These are phyloP conservation scores for Mucor racemosus DNA, from an alignment of 371 early-diverging fungal species.

Conservation along the genomic window DNA sequence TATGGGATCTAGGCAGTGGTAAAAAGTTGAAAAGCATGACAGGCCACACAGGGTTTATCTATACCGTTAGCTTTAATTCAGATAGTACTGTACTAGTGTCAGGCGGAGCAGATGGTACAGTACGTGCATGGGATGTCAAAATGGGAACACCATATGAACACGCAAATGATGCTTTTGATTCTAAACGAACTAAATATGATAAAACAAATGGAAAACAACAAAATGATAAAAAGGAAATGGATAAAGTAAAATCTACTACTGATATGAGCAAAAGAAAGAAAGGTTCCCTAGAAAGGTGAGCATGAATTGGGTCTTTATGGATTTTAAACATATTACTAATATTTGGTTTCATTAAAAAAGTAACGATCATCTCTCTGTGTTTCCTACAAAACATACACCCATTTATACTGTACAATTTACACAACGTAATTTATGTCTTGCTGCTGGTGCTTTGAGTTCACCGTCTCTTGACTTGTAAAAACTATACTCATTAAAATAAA, in stretches of 20 bases:
- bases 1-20: conserved; percentile 99
- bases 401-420: conserved; percentile 90
- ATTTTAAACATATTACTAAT: not conserved
- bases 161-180: conserved; percentile 13
- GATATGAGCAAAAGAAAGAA: conserved; percentile 37
- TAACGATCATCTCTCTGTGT: conserved; percentile 76
- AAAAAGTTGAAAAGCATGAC: conserved; percentile 77
- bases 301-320: not conserved
- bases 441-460: conserved; percentile 61
- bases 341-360: conserved; percentile 16
- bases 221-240: conserved; percentile 35
- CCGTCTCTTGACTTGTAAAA: conserved; percentile 13
- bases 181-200: conserved; percentile 41
- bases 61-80: conserved; percentile 87
- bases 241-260: conserved; percentile 27
- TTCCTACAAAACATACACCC: conserved; percentile 95
- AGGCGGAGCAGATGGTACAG: conserved; percentile 91
- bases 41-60: conserved; percentile 89
- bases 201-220: conserved; percentile 34
- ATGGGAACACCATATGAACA: conserved; percentile 50
- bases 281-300: conserved; percentile 44
- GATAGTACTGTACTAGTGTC: conserved; percentile 89
- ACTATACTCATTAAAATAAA: not conserved
- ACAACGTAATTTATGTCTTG: conserved; percentile 84
- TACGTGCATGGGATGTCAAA: conserved; percentile 95